Conservation (phyloP, 345 rosid genomes). For the Gossypium stocksii region DNA sequence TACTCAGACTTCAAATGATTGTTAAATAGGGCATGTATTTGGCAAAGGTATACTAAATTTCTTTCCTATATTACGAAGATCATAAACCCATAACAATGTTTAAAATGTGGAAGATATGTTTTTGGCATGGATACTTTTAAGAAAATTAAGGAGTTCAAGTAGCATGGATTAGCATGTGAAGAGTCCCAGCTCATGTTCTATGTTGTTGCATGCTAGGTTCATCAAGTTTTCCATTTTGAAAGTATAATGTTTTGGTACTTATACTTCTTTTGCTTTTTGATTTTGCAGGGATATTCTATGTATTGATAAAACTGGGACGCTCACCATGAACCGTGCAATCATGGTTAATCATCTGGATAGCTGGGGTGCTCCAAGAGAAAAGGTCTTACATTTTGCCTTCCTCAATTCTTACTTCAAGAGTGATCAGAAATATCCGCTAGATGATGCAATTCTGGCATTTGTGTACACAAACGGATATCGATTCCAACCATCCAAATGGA, state of each 20-base stretch:
- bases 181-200: not conserved
- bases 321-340: constrained; percentile 63
- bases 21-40: too few species aligned
- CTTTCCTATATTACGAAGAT: too few species aligned
- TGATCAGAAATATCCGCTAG: constrained; percentile 71
- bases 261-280: not conserved
- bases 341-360: constrained; percentile 52
- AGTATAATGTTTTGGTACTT: not conserved
- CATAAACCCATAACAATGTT: too few species aligned
- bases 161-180: not conserved
- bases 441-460: constrained; percentile 63
- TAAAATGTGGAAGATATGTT: too few species aligned
- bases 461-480: constrained; percentile 60
- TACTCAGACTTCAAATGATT: too few species aligned
- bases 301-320: constrained; percentile 77
- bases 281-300: constrained; percentile 56
- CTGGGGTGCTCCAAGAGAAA: constrained; percentile 43
- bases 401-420: constrained; percentile 70
- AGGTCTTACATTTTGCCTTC: constrained; percentile 55
- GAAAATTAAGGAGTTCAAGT: too few species aligned
- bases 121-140: too few species aligned
- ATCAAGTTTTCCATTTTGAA: not conserved
- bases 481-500: constrained; percentile 64
- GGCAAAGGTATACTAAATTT: too few species aligned
- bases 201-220: not conserved